phyloP scores from a whole-genome alignment of 2,329 filamentous ascomycete genomes.

The Sporothrix schenckii region DNA sequence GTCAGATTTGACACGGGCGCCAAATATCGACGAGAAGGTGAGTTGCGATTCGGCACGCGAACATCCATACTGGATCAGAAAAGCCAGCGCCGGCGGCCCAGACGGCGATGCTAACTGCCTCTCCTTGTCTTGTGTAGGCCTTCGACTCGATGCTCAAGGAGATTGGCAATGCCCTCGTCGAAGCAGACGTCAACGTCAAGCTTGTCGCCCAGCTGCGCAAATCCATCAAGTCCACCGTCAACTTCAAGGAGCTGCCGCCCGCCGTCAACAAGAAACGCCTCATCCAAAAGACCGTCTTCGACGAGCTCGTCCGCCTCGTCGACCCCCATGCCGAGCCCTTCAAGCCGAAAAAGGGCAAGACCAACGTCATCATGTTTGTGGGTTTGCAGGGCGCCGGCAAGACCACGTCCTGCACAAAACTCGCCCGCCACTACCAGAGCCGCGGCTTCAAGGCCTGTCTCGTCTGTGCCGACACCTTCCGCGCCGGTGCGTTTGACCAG shows the following conservation, averaged over 20 bases:
- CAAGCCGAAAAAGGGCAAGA: conserved; percentile 93
- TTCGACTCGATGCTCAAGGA: conserved; percentile 99
- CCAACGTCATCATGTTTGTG: conserved; percentile 99
- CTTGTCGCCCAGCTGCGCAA: conserved; percentile 90
- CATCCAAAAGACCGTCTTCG: conserved; percentile 97
- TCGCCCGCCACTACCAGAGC: conserved; percentile 91
- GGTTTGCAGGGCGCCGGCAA: conserved; percentile 97
- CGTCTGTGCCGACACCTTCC: conserved; percentile 97
- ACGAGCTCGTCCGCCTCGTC: conserved; percentile 92
- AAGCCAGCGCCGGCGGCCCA: not conserved
- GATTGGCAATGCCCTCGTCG: conserved; percentile 91
- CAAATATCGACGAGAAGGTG: conserved; percentile 95
- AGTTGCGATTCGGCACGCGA: not conserved
- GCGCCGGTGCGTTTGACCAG: conserved; percentile 97
- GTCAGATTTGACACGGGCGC: conserved; percentile 86
- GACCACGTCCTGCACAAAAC: conserved; percentile 96
- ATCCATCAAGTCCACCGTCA: conserved; percentile 86
- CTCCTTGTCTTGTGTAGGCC: conserved; percentile 57
- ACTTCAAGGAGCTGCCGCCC: conserved; percentile 89
- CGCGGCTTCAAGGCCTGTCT: conserved; percentile 90
- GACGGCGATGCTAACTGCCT: conserved; percentile 1
- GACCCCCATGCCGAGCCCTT: conserved; percentile 94
- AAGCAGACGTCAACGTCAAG: conserved; percentile 95
- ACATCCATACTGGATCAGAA: not conserved
- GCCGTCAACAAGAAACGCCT: conserved; percentile 97